Evolutionary conservation across 306 rosid genomes (phyloP).

Genomic region (Benincasa hispida): DNA sequence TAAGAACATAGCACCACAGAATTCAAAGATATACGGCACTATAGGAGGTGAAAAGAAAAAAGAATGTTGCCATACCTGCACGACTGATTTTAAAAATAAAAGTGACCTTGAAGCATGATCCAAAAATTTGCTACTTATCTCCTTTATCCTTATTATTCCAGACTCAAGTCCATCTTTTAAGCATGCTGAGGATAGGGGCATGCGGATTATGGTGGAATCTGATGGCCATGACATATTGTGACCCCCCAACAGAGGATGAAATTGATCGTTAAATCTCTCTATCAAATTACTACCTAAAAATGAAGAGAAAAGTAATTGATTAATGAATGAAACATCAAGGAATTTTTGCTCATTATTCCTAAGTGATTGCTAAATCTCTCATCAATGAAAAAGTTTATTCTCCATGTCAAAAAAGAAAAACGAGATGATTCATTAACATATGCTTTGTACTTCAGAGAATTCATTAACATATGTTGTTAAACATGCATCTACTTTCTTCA

Average conservation of each 20-base stretch:
- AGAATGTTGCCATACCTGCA: conserved; percentile 62
- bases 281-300: conserved; percentile 81
- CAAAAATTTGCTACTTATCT: conserved; percentile 51
- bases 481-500: background rate
- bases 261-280: conserved; percentile 68
- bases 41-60: background rate
- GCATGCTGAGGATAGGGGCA: conserved; percentile 70
- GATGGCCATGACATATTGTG: conserved; percentile 51
- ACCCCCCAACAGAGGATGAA: conserved; percentile 73
- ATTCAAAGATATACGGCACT: background rate
- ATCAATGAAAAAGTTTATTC: background rate
- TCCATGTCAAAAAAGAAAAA: background rate
- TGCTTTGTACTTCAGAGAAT: background rate
- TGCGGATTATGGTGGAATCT: conserved; percentile 87
- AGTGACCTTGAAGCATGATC: conserved; percentile 79
- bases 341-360: background rate
- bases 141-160: conserved; percentile 46
- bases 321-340: background rate
- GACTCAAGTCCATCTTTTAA: conserved; percentile 48
- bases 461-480: background rate
- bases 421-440: background rate
- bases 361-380: background rate
- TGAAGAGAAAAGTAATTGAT: conserved; percentile 1
- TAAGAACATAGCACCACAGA: background rate
- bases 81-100: conserved; percentile 69